Conservation (phyloP, 768 basidiomycete genomes). For the Megacollybia marginata region DNA sequence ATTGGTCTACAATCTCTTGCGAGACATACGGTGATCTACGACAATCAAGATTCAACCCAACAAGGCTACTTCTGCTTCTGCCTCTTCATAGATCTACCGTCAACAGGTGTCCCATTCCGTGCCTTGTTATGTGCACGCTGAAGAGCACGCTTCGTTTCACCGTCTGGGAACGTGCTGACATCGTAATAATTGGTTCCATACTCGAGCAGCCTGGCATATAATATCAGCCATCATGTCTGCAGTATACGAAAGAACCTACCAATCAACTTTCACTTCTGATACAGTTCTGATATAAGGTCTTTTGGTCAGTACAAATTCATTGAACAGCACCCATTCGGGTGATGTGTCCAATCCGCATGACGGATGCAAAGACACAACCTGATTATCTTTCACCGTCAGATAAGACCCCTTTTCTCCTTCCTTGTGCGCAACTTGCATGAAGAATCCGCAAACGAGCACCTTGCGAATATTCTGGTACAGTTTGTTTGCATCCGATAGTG, state of each 20-base stretch:
- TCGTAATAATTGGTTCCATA: constrained; percentile 66
- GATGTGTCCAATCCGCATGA: constrained; percentile 81
- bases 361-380: constrained; percentile 78
- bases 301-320: constrained; percentile 92
- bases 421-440: constrained; percentile 97
- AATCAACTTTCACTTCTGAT: constrained; percentile 79
- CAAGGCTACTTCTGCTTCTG: too few relatives aligned
- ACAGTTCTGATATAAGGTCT: constrained; percentile 87
- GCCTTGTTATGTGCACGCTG: constrained; percentile 47
- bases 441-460: constrained; percentile 87
- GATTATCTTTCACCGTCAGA: constrained; percentile 91
- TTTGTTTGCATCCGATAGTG: constrained; percentile 60
- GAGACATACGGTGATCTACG: too few relatives aligned
- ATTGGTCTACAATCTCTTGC: too few relatives aligned
- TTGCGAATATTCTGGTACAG: constrained; percentile 71
- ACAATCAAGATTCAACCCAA: too few relatives aligned
- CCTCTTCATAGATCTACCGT: too few relatives aligned
- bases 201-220: constrained; percentile 49
- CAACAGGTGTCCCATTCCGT: too few relatives aligned
- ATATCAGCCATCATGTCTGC: neutral
- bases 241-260: constrained; percentile 39
- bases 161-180: constrained; percentile 50
- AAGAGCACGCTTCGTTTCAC: constrained; percentile 64
- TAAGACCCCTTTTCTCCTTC: constrained; percentile 88
- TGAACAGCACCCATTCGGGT: constrained; percentile 90